phyloP scores from a whole-genome alignment of 768 basidiomycete genomes.

The Hysterangium stoloniferum region DNA sequence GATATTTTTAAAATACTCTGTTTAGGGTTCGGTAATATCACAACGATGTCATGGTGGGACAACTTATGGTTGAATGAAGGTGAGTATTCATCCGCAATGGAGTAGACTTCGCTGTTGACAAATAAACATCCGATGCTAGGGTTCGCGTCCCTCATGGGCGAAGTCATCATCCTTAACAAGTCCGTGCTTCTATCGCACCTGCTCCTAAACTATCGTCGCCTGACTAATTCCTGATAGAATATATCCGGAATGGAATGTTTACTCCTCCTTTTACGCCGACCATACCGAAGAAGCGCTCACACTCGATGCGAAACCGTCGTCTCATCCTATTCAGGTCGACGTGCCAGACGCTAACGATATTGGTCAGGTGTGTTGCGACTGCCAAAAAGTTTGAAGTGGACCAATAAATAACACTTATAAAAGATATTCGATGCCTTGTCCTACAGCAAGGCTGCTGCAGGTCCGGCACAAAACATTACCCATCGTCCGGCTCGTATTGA shows the following conservation, averaged over 20 bases:
- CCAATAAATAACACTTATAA: not conserved
- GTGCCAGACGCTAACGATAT: constrained; percentile 83
- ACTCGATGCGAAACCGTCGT: constrained; percentile 79
- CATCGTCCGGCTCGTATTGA: too few relatives aligned
- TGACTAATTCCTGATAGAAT: constrained; percentile 34
- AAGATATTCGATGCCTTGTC: constrained; percentile 87
- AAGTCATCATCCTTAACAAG: constrained; percentile 72
- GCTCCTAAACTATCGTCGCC: constrained; percentile 11
- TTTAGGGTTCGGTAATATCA: constrained; percentile 81
- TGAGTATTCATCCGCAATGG: constrained; percentile 19
- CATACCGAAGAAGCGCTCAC: constrained; percentile 70
- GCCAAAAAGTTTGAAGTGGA: not conserved
- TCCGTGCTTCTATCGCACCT: constrained; percentile 15
- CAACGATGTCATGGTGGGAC: constrained; percentile 92
- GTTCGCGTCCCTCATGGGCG: constrained; percentile 89
- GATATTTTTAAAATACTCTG: not conserved
- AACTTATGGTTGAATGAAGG: constrained; percentile 74
- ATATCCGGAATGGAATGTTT: constrained; percentile 81
- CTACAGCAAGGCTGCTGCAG: constrained; percentile 78
- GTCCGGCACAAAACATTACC: constrained; percentile 37
- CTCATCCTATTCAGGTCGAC: constrained; percentile 89
- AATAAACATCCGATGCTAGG: constrained; percentile 31
- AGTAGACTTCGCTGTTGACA: not conserved
- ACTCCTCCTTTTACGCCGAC: constrained; percentile 71
- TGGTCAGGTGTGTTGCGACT: constrained; percentile 44